Evolutionary conservation across 2,329 filamentous ascomycete species (phyloP), one percentile per base, ranked within the genome.

Genomic region (Cryphonectria naterciae): DNA sequence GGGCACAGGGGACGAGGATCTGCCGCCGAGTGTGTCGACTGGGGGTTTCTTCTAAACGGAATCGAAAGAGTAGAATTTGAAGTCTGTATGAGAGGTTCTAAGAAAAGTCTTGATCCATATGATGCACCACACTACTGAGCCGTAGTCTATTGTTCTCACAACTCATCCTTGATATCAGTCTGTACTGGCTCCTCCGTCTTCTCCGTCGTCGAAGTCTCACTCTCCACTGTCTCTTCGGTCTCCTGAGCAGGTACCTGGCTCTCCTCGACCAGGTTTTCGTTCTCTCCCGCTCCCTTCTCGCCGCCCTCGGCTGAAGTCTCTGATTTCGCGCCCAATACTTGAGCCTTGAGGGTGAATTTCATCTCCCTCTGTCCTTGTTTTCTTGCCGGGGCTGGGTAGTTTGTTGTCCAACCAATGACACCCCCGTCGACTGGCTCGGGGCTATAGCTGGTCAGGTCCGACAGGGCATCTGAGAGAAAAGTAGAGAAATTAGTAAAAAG

Each of bases 1-100:
- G 88, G 87, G 87, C 1, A 88, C 84, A 0, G 73, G 74, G 19
- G 69, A 79, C 28, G 80, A 81, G 73, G 86, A 88, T 77, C 76
- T 87, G 32, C 87, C 87, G 41, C 87, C 87, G 1, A 88, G 85
- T 25, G 54, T 67, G 4, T 70, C 70, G 4, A 70, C 65, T 4
- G 70, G 70, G 1, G 66, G 56, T 43, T 68, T 72, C 11, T 67
- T 64, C n/a, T 41, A 25, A 13, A n/a, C n/a, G 22, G 10, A 2
- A 13, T 46, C 10, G 11, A 32, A 35, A 39, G 28, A 37, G 32
- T 15, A 56, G 56, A 37, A 2, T 19, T 17, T 4, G 17, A 46
- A 61, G 6, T 2, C 2, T n/a, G 35, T 2, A 39, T 39, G 28
- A 65, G 15, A 65, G 4, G 7, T 7, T 11, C 11, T 35, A 10